Evolutionary conservation across 768 basidiomycete genomes (phyloP), one percentile per base, ranked within the genome.

Genomic region (Tulasnella calospora): DNA sequence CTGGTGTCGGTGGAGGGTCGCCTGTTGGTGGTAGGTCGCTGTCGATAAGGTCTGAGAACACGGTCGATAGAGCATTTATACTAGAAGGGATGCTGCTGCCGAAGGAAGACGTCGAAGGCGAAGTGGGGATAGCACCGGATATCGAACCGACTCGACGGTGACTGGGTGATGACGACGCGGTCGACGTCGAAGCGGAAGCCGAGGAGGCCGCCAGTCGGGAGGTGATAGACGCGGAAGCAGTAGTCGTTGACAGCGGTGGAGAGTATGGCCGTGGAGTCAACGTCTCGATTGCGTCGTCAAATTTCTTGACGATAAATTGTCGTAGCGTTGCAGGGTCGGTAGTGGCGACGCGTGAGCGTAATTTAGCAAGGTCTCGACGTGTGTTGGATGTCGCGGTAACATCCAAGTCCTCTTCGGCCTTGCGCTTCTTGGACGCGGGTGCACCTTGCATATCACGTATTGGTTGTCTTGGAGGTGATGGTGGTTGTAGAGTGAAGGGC

Each of bases 21-120:
- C 61, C 61, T 67, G 30, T 67, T 27, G 61, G 61, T 67, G n/a
- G 71, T n/a, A 72, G 36, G 71, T 72, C 44, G 38, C 13, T 35
- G 71, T 72, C 71, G 44, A 41, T 72, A 38, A 72, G 38, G 38
- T 72, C 71, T 72, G 71, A 72, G 44, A 72, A 72, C 38, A 72
- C 44, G 19, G 36, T 35, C 9, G 71, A 72, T 30, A 72, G 71
- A 5, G 71, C 71, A 72, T 72, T 72, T 72, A 72, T 72, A 72
- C 6, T 67, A 12, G 36, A 72, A 27, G 71, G 38, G 6, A 13
- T 21, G 30, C 27, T 35, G 30, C 61, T 67, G 61, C 12, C 33
- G 33, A 67, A 35, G 61, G 61, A 67, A 67, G 61, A 67, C 61
- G 61, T 67, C 61, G 61, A 33, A 67, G 61, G 61, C 61, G 61